Evolutionary conservation across 257 asterid species (phyloP).

Genomic region (Solanum etuberosum): DNA sequence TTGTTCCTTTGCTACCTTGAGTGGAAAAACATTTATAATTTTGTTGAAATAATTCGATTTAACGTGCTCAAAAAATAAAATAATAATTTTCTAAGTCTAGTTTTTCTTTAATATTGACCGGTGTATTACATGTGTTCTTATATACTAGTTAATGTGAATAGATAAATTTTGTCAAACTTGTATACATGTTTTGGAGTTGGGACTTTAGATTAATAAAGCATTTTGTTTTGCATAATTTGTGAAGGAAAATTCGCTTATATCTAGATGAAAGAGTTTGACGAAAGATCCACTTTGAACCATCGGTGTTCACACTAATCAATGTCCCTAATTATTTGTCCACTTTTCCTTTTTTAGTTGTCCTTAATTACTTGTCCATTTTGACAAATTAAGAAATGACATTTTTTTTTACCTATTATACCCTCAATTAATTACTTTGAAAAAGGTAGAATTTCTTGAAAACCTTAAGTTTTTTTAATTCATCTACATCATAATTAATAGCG

Average conservation of each 20-base stretch:
- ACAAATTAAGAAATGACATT: too few relatives aligned
- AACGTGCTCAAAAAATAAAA: not conserved
- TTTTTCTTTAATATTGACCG: not conserved
- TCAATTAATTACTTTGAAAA: too few relatives aligned
- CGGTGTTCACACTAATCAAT: not conserved
- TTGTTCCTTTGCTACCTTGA: not conserved
- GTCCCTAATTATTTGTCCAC: too few relatives aligned
- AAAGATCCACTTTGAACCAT: not conserved
- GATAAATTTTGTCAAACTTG: not conserved
- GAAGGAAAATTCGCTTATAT: not conserved
- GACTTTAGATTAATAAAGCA: not conserved
- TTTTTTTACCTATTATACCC: too few relatives aligned
- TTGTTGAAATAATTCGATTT: not conserved
- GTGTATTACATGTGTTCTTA: not conserved
- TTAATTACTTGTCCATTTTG: too few relatives aligned
- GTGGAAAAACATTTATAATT: not conserved
- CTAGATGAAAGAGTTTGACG: not conserved
- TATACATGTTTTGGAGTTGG: not conserved
- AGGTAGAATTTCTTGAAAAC: too few relatives aligned
- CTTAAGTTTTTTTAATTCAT: too few relatives aligned
- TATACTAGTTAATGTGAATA: not conserved
- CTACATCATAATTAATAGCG: too few relatives aligned
- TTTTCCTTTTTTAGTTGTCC: too few relatives aligned
- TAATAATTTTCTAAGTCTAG: not conserved
- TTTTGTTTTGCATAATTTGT: not conserved